Evolutionary conservation across 2,329 filamentous ascomycete species (phyloP).

Genomic region (Nothophaeocryptopus gaeumannii): DNA sequence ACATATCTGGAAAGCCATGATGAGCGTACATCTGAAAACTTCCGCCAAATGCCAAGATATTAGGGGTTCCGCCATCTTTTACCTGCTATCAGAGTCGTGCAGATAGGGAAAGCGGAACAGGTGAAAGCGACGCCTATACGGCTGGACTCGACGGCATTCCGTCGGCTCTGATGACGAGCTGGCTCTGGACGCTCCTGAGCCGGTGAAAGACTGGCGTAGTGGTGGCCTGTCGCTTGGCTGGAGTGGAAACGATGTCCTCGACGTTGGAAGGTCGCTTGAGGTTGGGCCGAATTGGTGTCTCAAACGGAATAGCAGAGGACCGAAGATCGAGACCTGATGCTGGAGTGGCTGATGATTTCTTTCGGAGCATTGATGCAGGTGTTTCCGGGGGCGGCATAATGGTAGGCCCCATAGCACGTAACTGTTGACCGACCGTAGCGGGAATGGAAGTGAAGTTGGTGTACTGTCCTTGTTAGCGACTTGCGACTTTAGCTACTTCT

Average conservation of each 20-base stretch:
- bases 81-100: no score
- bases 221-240: slow-evolving; percentile 11
- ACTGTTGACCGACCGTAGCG: slow-evolving; percentile 7
- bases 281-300: slow-evolving; percentile 14
- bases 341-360: slow-evolving; percentile 15
- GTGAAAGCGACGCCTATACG: background rate
- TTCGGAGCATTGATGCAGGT: slow-evolving; percentile 15
- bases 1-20: no score
- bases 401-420: slow-evolving; percentile 9
- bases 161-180: slow-evolving; percentile 22
- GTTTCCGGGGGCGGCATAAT: slow-evolving; percentile 27
- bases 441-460: background rate
- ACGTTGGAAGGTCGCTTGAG: slow-evolving; percentile 6
- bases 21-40: no score
- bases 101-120: no score
- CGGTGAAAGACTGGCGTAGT: slow-evolving; percentile 13
- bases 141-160: slow-evolving; percentile 26
- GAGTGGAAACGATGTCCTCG: slow-evolving; percentile 14
- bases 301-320: slow-evolving; percentile 15
- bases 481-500: background rate
- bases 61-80: no score
- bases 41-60: no score
- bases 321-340: slow-evolving; percentile 19
- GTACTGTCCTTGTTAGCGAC: slow-evolving; percentile 12
- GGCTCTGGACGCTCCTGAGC: slow-evolving; percentile 22